A percentile compares a stretch with the other conserved stretches of the same genome.
Conservation (phyloP, 495 filamentous ascomycete species). For the Penicillium lagena region DNA sequence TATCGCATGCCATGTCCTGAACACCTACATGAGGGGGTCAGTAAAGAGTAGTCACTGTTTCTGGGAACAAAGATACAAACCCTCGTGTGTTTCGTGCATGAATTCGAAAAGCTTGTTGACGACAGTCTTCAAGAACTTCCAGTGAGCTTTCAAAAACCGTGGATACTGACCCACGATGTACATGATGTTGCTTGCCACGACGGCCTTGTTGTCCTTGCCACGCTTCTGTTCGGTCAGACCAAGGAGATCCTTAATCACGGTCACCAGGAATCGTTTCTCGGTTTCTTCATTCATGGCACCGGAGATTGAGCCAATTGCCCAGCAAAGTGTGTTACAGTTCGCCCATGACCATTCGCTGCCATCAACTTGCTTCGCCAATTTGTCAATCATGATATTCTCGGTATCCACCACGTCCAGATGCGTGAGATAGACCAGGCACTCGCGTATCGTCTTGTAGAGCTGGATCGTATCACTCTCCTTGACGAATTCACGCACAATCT, state of each 20-base stretch:
- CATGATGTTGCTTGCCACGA: conserved; percentile 99
- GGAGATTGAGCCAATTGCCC: conserved; percentile 98
- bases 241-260: conserved; percentile 97
- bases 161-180: conserved; percentile 99
- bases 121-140: conserved; percentile 99
- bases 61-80: conserved; percentile 32
- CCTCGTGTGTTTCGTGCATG: conserved; percentile 99
- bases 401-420: conserved; percentile 97
- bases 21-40: conserved; percentile 57
- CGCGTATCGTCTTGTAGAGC: conserved; percentile 96
- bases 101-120: conserved; percentile 99
- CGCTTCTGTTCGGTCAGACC: conserved; percentile 98
- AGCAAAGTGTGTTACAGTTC: conserved; percentile 98
- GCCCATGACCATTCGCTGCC: conserved; percentile 97
- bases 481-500: conserved; percentile 97
- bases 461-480: conserved; percentile 99
- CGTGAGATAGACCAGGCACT: conserved; percentile 95
- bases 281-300: conserved; percentile 99
- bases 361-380: conserved; percentile 89
- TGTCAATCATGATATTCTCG: conserved; percentile 98
- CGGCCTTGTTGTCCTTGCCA: conserved; percentile 98
- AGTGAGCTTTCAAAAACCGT: conserved; percentile 95
- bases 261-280: conserved; percentile 95
- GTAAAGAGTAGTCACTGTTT: not conserved
- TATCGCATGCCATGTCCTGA: conserved; percentile 99